Conservation (phyloP, 441 rosid genomes). For the Syzygium syzygioides region DNA sequence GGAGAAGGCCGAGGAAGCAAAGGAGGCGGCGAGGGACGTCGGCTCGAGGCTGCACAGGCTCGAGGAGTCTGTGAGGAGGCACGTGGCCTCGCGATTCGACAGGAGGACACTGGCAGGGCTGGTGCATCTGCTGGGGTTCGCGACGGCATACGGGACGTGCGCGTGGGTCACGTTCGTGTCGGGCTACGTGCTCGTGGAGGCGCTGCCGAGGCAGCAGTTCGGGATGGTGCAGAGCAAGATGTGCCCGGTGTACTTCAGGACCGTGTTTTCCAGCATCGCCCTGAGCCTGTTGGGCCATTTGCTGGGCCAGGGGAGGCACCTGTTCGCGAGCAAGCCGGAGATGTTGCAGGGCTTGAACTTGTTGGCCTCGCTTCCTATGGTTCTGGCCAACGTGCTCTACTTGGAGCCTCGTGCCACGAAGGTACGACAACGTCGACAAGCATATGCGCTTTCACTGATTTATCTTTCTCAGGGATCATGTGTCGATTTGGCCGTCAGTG, state of each 20-base stretch:
- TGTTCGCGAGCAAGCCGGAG: slow-evolving; percentile 29
- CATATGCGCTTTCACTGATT: background rate
- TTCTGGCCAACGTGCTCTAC: slow-evolving; percentile 41
- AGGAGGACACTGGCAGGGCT: slow-evolving; percentile 15
- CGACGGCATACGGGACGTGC: slow-evolving; percentile 56
- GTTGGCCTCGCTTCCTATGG: slow-evolving; percentile 33
- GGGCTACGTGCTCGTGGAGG: slow-evolving; percentile 42
- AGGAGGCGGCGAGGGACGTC: background rate
- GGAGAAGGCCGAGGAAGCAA: background rate
- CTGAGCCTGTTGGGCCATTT: slow-evolving; percentile 52
- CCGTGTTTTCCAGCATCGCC: slow-evolving; percentile 30
- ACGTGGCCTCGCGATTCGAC: background rate
- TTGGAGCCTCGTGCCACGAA: slow-evolving; percentile 74
- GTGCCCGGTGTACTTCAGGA: slow-evolving; percentile 64
- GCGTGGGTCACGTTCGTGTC: slow-evolving; percentile 78
- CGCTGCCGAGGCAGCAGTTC: slow-evolving; percentile 63
- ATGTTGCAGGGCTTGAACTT: slow-evolving; percentile 52
- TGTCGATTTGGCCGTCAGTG: background rate
- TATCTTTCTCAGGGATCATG: background rate
- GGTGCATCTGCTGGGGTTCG: slow-evolving; percentile 37
- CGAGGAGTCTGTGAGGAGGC: background rate
- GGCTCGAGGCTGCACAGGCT: background rate
- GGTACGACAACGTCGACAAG: slow-evolving; percentile 20
- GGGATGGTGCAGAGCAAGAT: slow-evolving; percentile 80
- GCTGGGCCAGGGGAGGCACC: slow-evolving; percentile 17